Conservation (phyloP, 305 asterid species). For the Ajuga reptans region DNA sequence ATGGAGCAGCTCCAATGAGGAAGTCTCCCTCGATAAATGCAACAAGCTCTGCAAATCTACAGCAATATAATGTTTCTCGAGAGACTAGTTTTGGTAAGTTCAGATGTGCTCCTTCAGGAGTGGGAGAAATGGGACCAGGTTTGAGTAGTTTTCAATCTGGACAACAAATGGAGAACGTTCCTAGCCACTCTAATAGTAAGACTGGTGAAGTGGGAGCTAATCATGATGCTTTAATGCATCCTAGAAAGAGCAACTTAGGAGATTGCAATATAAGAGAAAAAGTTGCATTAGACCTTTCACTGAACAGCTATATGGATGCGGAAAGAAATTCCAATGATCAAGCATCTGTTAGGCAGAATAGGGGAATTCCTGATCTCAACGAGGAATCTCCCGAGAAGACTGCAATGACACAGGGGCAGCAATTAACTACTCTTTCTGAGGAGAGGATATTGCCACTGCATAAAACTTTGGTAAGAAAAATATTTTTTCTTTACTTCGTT, state of each 20-base stretch:
- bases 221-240: slow-evolving; percentile 14
- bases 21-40: slow-evolving; percentile 15
- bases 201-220: slow-evolving; percentile 26
- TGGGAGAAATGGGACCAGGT: slow-evolving; percentile 17
- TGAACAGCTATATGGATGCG: slow-evolving; percentile 24
- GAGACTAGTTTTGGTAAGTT: slow-evolving; percentile 16
- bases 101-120: slow-evolving; percentile 3
- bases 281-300: slow-evolving; percentile 37
- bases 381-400: slow-evolving; percentile 34
- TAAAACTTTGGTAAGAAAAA: slow-evolving; percentile 34
- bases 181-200: slow-evolving; percentile 20
- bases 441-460: slow-evolving; percentile 27
- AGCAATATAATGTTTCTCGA: slow-evolving; percentile 13
- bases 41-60: slow-evolving; percentile 18
- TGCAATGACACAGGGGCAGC: slow-evolving; percentile 23
- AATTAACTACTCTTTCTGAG: slow-evolving; percentile 24
- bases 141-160: slow-evolving; percentile 14
- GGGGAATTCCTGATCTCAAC: slow-evolving; percentile 52
- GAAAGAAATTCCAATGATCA: slow-evolving; percentile 22
- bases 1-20: slow-evolving; percentile 8
- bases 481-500: neutral
- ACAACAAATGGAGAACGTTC: slow-evolving; percentile 14
- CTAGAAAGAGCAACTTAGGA: slow-evolving; percentile 11
- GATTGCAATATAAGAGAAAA: slow-evolving; percentile 23
- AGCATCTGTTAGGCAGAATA: slow-evolving; percentile 11